These are phyloP conservation scores for Neurospora sp. DNA, from an alignment of 495 filamentous ascomycete species.

Conservation along the genomic window DNA sequence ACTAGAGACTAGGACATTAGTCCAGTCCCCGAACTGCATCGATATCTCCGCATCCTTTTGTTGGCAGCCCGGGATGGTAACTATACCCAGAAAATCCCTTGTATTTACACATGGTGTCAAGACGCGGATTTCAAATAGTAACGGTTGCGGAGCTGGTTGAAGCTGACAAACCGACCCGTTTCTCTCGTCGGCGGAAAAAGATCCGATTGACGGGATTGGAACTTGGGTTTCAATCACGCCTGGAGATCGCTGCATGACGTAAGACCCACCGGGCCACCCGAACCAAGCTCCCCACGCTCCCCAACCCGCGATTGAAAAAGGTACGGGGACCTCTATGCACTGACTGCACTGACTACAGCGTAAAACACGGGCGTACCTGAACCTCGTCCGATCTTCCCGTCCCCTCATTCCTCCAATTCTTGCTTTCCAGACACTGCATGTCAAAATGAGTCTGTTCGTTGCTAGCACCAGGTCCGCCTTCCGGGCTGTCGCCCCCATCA, in stretches of 20 bases:
- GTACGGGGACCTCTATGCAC: neutral
- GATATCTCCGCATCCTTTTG: neutral
- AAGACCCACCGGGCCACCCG: neutral
- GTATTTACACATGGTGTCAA: neutral
- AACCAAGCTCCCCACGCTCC: neutral
- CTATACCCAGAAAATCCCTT: neutral
- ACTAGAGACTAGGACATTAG: neutral
- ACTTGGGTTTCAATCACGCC: neutral
- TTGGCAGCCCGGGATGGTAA: neutral
- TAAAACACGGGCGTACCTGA: neutral
- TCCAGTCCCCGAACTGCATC: neutral
- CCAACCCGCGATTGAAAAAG: neutral
- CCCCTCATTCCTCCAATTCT: neutral
- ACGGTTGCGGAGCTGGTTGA: neutral
- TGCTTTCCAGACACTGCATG: neutral
- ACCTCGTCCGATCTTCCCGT: neutral
- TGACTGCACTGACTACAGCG: neutral
- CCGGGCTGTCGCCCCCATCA: conserved; percentile 19
- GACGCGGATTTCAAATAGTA: neutral
- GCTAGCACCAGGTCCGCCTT: conserved; percentile 21
- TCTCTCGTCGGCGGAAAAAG: neutral
- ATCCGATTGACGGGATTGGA: neutral
- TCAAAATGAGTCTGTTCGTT: conserved; percentile 25
- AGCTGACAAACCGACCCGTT: neutral
- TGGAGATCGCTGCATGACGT: neutral